Base-by-base conservation (phyloP, 306 rosid genomes). In the Carpinus viminea region DNA sequence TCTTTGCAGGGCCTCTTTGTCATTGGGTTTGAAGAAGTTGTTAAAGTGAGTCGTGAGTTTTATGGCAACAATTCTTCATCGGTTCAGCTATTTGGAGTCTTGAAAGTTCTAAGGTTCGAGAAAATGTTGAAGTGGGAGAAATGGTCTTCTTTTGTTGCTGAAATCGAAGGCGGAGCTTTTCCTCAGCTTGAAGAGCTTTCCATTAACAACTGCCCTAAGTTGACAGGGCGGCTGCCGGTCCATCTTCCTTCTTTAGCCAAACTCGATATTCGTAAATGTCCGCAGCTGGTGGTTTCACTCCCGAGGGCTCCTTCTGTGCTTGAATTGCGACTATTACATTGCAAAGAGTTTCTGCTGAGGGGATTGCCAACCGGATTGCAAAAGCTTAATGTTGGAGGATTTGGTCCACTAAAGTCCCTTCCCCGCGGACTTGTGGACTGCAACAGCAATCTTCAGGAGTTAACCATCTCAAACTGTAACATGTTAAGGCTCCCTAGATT, bases 1-100 rank as follows among this genome's bases (percentile, higher is more conserved):
- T 15, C 15, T 57, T 76, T 82, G 9, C 50, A 78, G 18, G 53
- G 78, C 41, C 85, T 82, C 57, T 12, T 11, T 3, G 57, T 77
- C 73, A 0, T 0, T 18, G 72, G 76, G 24, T 59, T 78, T 47
- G 62, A 70, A 28, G n/a, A n/a, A n/a, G 38, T 71, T 12, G 36
- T 47, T 2, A 7, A 1, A 2, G 52, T 21, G 21, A 53, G 38
- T 18, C n/a, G 24, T 31, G 60, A 78, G 8, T 78, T 78, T 34
- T 71, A n/a, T n/a, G n/a, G n/a, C n/a, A n/a, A n/a, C n/a, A n/a
- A n/a, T n/a, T n/a, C n/a, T n/a, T n/a, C n/a, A n/a, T n/a, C n/a
- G n/a, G n/a, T n/a, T n/a, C n/a, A n/a, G n/a, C n/a, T n/a, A n/a
- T n/a, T n/a, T n/a, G n/a, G n/a, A n/a, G n/a, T n/a, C n/a, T n/a